These are phyloP conservation scores for Panicum hallii DNA, from an alignment of 202 grass and related monocot genomes.

Conservation along the genomic window DNA sequence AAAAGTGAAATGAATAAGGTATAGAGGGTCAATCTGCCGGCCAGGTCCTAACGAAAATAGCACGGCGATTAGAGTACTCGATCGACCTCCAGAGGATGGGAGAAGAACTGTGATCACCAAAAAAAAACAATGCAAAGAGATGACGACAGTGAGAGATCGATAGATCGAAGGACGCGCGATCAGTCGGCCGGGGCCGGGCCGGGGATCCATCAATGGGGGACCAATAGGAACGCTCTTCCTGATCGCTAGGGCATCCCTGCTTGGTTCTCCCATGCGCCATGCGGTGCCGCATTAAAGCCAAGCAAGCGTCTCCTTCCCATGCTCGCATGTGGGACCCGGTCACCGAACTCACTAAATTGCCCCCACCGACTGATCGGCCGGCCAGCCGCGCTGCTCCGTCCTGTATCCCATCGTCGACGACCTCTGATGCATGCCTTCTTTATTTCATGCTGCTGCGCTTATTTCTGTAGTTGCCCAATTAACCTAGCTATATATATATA, in stretches of 20 bases:
- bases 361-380: slow-evolving; percentile 2
- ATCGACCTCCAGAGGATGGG: not conserved
- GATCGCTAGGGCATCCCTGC: slow-evolving; percentile 28
- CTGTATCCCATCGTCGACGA: not conserved
- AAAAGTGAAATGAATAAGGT: not conserved
- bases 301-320: not conserved
- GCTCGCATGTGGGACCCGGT: slow-evolving; percentile 2
- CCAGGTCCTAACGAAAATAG: not conserved
- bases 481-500: not conserved
- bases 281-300: slow-evolving; percentile 41
- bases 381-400: not conserved
- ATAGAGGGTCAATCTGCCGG: not conserved
- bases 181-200: not conserved
- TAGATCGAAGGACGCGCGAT: not conserved
- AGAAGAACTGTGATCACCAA: not conserved
- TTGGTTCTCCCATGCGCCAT: slow-evolving; percentile 17
- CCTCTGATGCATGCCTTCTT: not conserved
- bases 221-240: slow-evolving; percentile 27
- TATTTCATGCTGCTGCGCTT: slow-evolving; percentile 20
- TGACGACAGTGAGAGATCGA: not conserved
- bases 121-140: not conserved
- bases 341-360: slow-evolving; percentile 51
- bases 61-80: not conserved
- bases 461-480: not conserved
- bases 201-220: slow-evolving; percentile 12